Conservation (phyloP, 2,329 filamentous ascomycete species). For the Scytalidium sp. region DNA sequence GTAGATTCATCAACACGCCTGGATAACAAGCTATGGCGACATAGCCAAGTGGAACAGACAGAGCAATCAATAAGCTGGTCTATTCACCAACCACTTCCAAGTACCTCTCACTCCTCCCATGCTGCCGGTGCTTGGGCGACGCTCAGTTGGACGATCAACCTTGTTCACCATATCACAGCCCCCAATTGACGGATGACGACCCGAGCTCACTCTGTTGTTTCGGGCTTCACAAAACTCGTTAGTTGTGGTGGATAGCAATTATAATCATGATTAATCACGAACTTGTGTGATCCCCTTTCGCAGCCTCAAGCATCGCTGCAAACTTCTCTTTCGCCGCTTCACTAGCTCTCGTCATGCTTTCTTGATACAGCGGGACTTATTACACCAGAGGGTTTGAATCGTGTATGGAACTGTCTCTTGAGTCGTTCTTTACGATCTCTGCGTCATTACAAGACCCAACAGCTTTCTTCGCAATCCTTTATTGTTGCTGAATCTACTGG, state of each 20-base stretch:
- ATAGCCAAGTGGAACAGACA: conserved; percentile 15
- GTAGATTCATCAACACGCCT: too few species aligned
- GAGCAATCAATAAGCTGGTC: background rate
- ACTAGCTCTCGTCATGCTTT: background rate
- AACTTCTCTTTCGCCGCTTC: background rate
- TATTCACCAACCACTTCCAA: background rate
- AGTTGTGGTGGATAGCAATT: background rate
- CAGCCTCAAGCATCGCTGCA: background rate
- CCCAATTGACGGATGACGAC: background rate
- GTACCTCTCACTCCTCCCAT: background rate
- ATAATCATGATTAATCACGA: background rate
- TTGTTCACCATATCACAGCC: background rate
- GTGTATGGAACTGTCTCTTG: too few species aligned
- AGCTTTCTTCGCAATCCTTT: too few species aligned
- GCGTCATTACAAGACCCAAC: too few species aligned
- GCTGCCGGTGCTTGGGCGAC: background rate
- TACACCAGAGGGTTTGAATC: too few species aligned
- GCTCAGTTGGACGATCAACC: background rate
- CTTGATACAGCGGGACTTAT: too few species aligned
- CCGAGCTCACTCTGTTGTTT: background rate
- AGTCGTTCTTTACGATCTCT: too few species aligned
- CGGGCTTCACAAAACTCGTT: background rate
- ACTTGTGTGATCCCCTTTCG: background rate
- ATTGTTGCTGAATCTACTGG: too few species aligned
- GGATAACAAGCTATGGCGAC: too few species aligned